phyloP scores from a whole-genome alignment of 768 basidiomycete species.

The Inosperma sp. region DNA sequence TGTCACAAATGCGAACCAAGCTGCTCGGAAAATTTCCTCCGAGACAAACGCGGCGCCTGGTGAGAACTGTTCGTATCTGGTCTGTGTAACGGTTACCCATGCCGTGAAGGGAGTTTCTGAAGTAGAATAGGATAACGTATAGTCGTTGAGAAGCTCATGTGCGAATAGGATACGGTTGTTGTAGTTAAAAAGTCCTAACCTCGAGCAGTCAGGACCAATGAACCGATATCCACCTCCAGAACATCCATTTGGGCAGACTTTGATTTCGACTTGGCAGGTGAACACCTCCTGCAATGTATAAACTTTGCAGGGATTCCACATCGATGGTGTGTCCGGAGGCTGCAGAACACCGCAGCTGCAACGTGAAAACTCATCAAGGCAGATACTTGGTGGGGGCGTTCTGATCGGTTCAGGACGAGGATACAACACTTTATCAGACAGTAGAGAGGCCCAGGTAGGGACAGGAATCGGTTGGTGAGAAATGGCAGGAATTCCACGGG shows the following conservation, averaged over 20 bases:
- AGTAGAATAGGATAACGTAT: constrained; percentile 25
- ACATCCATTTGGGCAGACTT: constrained; percentile 7
- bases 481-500: too few species aligned
- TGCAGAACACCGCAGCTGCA: too few species aligned
- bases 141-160: constrained; percentile 29
- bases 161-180: constrained; percentile 28
- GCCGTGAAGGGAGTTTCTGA: constrained; percentile 32
- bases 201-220: constrained; percentile 26
- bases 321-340: too few species aligned
- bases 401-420: too few species aligned
- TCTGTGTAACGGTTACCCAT: constrained; percentile 20
- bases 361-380: too few species aligned
- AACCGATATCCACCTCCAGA: constrained; percentile 4
- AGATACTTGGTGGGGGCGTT: too few species aligned
- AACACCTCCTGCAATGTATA: too few species aligned
- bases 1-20: constrained; percentile 28
- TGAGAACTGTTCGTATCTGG: constrained; percentile 15
- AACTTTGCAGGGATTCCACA: too few species aligned
- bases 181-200: constrained; percentile 28
- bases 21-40: constrained; percentile 23
- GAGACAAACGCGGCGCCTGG: constrained; percentile 17
- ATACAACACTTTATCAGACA: too few species aligned
- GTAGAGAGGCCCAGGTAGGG: too few species aligned
- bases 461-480: too few species aligned
- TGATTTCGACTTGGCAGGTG: constrained; percentile 12